Evolutionary conservation across 805 yeast genomes (phyloP).

Genomic region (Maudiozyma saulgeensis): DNA sequence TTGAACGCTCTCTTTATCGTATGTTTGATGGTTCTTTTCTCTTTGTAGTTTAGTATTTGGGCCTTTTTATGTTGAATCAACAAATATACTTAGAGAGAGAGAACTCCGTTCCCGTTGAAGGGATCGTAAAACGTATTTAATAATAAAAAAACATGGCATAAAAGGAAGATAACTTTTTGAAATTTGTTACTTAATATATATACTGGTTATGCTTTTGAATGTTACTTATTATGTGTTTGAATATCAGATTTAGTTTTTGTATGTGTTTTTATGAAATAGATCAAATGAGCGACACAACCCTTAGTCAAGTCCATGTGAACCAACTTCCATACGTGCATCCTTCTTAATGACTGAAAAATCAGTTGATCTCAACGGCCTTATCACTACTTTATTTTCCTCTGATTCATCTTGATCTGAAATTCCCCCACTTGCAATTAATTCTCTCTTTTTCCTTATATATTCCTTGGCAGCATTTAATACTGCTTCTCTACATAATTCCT

Average conservation of each 20-base stretch:
- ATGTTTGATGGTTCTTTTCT: too few relatives aligned
- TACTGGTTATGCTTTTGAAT: too few relatives aligned
- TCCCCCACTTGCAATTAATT: conserved; percentile 20
- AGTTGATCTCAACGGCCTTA: conserved; percentile 42
- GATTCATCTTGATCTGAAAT: background rate
- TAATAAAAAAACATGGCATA: too few relatives aligned
- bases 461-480: conserved; percentile 85
- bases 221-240: too few relatives aligned
- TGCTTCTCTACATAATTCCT: conserved; percentile 88
- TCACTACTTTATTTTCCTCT: background rate
- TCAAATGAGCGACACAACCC: background rate
- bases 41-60: too few relatives aligned
- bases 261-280: background rate
- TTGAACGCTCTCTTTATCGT: background rate
- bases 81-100: too few relatives aligned
- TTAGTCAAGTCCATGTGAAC: conserved; percentile 1
- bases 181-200: too few relatives aligned
- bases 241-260: too few relatives aligned
- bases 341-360: conserved; percentile 43
- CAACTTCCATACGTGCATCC: conserved; percentile 22
- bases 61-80: too few relatives aligned
- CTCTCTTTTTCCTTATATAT: conserved; percentile 53
- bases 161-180: too few relatives aligned
- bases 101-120: too few relatives aligned
- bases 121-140: too few relatives aligned